A percentile compares a stretch with the other conserved stretches of the same genome.
These are phyloP conservation scores for Salinomyces thailandicus DNA, from an alignment of 2,329 filamentous ascomycete species.

Conservation along the genomic window DNA sequence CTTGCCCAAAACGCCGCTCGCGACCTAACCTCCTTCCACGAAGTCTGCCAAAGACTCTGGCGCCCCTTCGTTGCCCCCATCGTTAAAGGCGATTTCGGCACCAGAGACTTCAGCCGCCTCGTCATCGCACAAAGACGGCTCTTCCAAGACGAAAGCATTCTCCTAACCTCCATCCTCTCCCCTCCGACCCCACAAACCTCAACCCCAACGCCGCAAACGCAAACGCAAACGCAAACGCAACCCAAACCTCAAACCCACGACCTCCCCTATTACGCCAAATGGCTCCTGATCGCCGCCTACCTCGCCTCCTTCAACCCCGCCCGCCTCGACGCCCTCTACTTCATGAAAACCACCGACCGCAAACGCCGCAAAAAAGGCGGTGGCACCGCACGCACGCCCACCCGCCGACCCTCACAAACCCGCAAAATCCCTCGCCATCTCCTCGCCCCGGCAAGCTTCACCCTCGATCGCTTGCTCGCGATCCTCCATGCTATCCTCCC, in stretches of 20 bases:
- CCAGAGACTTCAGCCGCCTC: slow-evolving; percentile 75
- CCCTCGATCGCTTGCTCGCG: slow-evolving; percentile 66
- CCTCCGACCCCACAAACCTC: background rate
- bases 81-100: slow-evolving; percentile 57
- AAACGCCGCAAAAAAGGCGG: slow-evolving; percentile 40
- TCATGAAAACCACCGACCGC: slow-evolving; percentile 57
- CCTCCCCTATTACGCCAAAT: slow-evolving; percentile 61
- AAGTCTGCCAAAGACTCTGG: slow-evolving; percentile 68
- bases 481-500: slow-evolving; percentile 60
- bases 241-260: slow-evolving; percentile 27
- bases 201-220: slow-evolving; percentile 7
- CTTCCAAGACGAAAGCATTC: slow-evolving; percentile 61
- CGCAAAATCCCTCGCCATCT: slow-evolving; percentile 68
- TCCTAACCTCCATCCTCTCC: slow-evolving; percentile 53
- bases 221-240: slow-evolving; percentile 4
- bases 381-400: slow-evolving; percentile 28
- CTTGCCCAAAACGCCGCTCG: slow-evolving; percentile 70
- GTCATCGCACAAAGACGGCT: slow-evolving; percentile 59
- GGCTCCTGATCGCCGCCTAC: slow-evolving; percentile 67
- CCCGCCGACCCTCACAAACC: slow-evolving; percentile 33
- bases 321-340: slow-evolving; percentile 61
- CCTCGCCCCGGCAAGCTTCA: slow-evolving; percentile 65
- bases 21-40: slow-evolving; percentile 62
- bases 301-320: slow-evolving; percentile 70
- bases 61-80: slow-evolving; percentile 73